Conservation (phyloP, 2,329 filamentous ascomycete species). For the Fusarium mundagurra region DNA sequence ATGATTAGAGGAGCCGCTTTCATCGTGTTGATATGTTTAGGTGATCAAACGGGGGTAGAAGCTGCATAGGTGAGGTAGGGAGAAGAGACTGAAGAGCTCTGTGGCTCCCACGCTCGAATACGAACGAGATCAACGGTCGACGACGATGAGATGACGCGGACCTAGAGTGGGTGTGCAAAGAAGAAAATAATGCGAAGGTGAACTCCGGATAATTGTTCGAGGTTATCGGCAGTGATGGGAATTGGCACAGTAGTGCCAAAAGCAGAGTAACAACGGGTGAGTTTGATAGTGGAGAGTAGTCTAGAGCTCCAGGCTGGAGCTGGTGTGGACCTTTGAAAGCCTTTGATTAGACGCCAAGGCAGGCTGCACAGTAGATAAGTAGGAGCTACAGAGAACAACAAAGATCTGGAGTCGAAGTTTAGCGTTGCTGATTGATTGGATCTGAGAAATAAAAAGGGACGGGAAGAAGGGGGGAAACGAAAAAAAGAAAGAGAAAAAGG, state of each 20-base stretch:
- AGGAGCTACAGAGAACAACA: slow-evolving; percentile 12
- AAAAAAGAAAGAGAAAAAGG: not conserved
- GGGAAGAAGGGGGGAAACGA: not conserved
- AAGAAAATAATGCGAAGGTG: slow-evolving; percentile 15
- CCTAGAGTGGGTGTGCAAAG: not conserved
- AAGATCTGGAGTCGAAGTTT: not conserved
- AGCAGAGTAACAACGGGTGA: slow-evolving; percentile 37
- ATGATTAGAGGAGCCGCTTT: slow-evolving; percentile 96
- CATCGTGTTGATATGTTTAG: slow-evolving; percentile 67
- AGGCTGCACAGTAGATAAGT: not conserved
- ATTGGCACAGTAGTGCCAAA: slow-evolving; percentile 23
- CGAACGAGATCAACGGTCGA: slow-evolving; percentile 3
- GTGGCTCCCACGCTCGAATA: slow-evolving; percentile 28
- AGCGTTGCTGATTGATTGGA: not conserved
- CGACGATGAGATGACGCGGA: not conserved
- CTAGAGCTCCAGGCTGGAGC: slow-evolving; percentile 42
- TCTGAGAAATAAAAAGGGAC: not conserved
- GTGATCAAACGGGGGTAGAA: slow-evolving; percentile 41
- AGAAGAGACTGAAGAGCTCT: slow-evolving; percentile 32
- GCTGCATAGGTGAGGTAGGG: slow-evolving; percentile 44
- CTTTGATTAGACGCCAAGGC: slow-evolving; percentile 32
- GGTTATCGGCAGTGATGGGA: slow-evolving; percentile 31
- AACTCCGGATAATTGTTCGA: slow-evolving; percentile 27
- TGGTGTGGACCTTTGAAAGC: slow-evolving; percentile 41
- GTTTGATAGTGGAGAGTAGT: slow-evolving; percentile 41